These are phyloP conservation scores for Paratinospora sagittata DNA, from an alignment of 164 flowering plant species.

Conservation along the genomic window DNA sequence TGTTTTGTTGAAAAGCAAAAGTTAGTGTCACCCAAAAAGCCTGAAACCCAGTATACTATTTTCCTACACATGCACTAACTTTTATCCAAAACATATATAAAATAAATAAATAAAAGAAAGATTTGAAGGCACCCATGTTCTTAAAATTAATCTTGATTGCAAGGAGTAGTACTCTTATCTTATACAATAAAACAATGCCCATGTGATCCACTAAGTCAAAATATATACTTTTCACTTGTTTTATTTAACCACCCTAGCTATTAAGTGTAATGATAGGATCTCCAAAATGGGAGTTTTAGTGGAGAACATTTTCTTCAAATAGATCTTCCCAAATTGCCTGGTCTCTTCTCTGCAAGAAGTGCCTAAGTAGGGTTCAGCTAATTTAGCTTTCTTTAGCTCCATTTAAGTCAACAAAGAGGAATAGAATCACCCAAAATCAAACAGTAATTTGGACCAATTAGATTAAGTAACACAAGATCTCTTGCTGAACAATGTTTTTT, in stretches of 20 bases:
- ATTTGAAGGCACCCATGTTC: background rate
- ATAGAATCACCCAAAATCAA: background rate
- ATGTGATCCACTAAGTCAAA: background rate
- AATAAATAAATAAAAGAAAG: background rate
- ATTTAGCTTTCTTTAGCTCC: no score
- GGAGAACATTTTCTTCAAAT: constrained; percentile 19
- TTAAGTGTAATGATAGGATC: constrained; percentile 9
- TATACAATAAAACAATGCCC: background rate
- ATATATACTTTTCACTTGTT: background rate
- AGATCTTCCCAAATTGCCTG: constrained; percentile 26
- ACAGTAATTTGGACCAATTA: constrained; percentile 4
- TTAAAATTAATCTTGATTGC: background rate
- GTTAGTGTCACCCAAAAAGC: background rate
- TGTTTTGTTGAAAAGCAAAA: constrained; percentile 6
- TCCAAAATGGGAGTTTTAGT: constrained; percentile 8
- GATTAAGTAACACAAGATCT: background rate
- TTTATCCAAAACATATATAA: background rate
- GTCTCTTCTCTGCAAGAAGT: constrained; percentile 11
- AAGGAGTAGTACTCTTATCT: no score
- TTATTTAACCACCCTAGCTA: background rate
- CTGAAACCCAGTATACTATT: background rate
- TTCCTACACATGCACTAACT: background rate
- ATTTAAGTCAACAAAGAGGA: background rate
- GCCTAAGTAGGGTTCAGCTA: constrained; percentile 1
- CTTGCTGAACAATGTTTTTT: background rate